Percentiles rank a stretch among this genome's conserved stretches.
These are phyloP conservation scores for Urostyla sp. DNA, from an alignment of 73 alveolate species.

Conservation along the genomic window DNA sequence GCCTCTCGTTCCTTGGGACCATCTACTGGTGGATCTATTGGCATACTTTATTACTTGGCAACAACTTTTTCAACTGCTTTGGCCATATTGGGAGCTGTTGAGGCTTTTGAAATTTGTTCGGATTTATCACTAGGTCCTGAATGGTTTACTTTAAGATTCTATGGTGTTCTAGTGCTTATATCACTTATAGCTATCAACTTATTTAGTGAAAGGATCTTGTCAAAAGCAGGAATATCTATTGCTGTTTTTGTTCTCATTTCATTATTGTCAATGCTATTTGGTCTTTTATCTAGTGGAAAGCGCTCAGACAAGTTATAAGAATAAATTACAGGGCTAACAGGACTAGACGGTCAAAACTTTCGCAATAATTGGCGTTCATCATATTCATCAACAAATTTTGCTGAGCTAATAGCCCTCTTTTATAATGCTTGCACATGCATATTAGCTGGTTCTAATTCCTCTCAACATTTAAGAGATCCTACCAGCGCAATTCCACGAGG, in stretches of 20 bases:
- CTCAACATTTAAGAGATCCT: constrained; percentile 61
- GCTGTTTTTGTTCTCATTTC: constrained; percentile 42
- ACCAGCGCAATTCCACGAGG: constrained; percentile 62
- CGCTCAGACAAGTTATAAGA: constrained; percentile 16
- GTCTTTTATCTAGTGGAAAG: constrained; percentile 57
- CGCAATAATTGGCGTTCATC: constrained; percentile 51
- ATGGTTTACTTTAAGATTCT: constrained; percentile 63
- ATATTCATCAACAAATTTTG: constrained; percentile 33
- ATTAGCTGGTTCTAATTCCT: constrained; percentile 64
- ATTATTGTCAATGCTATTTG: constrained; percentile 57
- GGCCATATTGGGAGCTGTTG: constrained; percentile 75
- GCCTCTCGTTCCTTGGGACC: constrained; percentile 77
- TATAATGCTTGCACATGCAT: constrained; percentile 74
- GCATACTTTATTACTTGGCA: constrained; percentile 69
- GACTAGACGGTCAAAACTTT: constrained; percentile 52
- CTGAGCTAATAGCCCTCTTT: constrained; percentile 46
- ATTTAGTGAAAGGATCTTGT: constrained; percentile 53
- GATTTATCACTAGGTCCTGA: constrained; percentile 21
- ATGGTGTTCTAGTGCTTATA: constrained; percentile 50
- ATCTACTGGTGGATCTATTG: constrained; percentile 78
- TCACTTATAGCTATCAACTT: constrained; percentile 21
- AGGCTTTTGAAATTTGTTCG: constrained; percentile 55
- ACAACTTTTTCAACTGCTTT: constrained; percentile 72
- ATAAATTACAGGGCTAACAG: constrained; percentile 47
- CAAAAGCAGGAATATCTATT: constrained; percentile 46